Conservation (phyloP, 495 filamentous ascomycete species). For the Coniosporium apollinis region DNA sequence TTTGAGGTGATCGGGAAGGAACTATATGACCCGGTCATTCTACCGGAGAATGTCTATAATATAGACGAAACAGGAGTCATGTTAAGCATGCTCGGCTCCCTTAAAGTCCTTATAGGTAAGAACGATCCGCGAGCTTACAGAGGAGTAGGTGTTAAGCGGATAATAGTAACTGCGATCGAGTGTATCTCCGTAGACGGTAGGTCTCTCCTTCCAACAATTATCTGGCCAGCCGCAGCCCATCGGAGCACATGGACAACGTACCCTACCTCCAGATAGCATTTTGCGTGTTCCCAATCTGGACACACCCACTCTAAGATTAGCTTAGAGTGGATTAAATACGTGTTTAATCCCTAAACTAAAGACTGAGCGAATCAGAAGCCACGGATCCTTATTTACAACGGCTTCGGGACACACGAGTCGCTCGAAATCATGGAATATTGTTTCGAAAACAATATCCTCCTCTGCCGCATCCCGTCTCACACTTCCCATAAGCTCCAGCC, state of each 20-base stretch:
- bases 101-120: constrained; percentile 8
- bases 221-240: constrained; percentile 7
- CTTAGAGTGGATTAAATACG: constrained; percentile 5
- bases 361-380: constrained; percentile 4
- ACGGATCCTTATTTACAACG: constrained; percentile 7
- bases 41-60: constrained; percentile 7
- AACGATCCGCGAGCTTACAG: constrained; percentile 6
- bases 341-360: constrained; percentile 8
- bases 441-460: constrained; percentile 10
- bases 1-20: constrained; percentile 2
- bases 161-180: constrained; percentile 7
- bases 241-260: constrained; percentile 7
- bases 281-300: constrained; percentile 6
- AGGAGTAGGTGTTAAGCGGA: constrained; percentile 9
- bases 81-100: constrained; percentile 6
- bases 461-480: constrained; percentile 9
- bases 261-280: constrained; percentile 7
- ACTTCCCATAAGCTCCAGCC: constrained; percentile 10
- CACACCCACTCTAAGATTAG: constrained; percentile 8
- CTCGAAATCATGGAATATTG: constrained; percentile 10
- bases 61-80: constrained; percentile 6
- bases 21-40: constrained; percentile 4
- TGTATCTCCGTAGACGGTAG: constrained; percentile 7
- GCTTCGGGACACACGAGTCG: constrained; percentile 9
- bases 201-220: constrained; percentile 5